Evolutionary conservation across 352 stramenopile genomes (phyloP).

Genomic region (Peronospora farinosa): DNA sequence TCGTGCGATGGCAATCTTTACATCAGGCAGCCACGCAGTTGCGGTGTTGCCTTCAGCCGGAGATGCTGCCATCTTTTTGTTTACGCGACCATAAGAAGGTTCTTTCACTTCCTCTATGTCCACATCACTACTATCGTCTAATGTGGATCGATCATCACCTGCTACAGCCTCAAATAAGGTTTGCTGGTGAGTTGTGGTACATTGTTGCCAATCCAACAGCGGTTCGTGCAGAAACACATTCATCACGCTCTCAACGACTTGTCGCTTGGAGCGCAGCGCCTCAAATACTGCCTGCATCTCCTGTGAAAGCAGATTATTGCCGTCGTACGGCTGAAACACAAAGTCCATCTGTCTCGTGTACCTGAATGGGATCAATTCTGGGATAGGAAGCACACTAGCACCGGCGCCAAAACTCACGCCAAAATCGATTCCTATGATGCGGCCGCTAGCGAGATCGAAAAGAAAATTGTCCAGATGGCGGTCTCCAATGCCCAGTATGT

Average conservation of each 20-base stretch:
- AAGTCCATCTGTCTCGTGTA: conserved; percentile 77
- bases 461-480: conserved; percentile 90
- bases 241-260: conserved; percentile 85
- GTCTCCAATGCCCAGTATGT: conserved; percentile 88
- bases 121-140: conserved; percentile 28
- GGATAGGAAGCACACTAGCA: conserved; percentile 76
- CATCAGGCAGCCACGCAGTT: conserved; percentile 56
- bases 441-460: conserved; percentile 61
- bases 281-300: conserved; percentile 84
- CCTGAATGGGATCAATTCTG: conserved; percentile 88
- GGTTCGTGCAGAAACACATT: conserved; percentile 89
- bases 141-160: conserved; percentile 17
- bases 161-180: conserved; percentile 38
- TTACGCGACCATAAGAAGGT: background rate
- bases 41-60: conserved; percentile 2
- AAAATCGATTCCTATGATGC: conserved; percentile 89
- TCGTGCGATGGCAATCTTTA: conserved; percentile 71
- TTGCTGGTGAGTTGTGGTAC: conserved; percentile 53
- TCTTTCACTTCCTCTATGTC: conserved; percentile 29
- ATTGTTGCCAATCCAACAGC: conserved; percentile 86
- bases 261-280: conserved; percentile 71
- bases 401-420: conserved; percentile 87
- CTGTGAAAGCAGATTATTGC: conserved; percentile 52
- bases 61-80: conserved; percentile 10
- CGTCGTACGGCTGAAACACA: conserved; percentile 68